phyloP scores from a whole-genome alignment of 208 protist species.

The Trypanosoma rangeli region DNA sequence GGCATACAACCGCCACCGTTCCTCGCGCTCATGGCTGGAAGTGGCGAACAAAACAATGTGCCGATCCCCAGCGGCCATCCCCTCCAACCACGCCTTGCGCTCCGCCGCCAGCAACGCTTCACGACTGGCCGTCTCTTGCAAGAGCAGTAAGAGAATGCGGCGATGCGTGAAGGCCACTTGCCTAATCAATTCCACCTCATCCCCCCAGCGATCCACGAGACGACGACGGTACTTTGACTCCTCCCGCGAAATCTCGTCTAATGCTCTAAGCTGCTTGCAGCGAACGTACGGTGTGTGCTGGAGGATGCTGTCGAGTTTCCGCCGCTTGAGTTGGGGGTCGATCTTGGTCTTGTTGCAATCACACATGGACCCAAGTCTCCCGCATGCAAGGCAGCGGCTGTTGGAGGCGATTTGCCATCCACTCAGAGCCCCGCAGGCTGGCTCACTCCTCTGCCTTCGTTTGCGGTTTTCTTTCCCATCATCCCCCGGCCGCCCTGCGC shows the following conservation, averaged over 20 bases:
- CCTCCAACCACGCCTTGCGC: conserved; percentile 22
- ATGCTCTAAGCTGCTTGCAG: conserved; percentile 52
- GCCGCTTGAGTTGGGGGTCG: conserved; percentile 48
- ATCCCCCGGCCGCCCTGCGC: not conserved
- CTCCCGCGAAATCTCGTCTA: conserved; percentile 48
- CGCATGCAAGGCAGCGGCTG: conserved; percentile 70
- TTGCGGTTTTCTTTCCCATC: conserved; percentile 22
- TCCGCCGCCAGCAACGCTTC: conserved; percentile 32
- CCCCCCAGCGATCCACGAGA: conserved; percentile 33
- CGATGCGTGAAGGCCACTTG: conserved; percentile 25
- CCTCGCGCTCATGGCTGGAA: conserved; percentile 45
- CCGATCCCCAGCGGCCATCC: conserved; percentile 23
- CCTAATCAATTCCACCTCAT: conserved; percentile 27
- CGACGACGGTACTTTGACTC: conserved; percentile 52
- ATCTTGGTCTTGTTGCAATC: conserved; percentile 37
- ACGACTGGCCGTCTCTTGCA: conserved; percentile 23
- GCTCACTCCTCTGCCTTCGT: conserved; percentile 25
- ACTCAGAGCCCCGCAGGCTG: conserved; percentile 10
- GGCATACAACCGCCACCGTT: conserved; percentile 20
- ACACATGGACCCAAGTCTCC: conserved; percentile 46
- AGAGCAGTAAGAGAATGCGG: conserved; percentile 29
- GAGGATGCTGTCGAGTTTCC: conserved; percentile 56
- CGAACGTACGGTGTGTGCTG: conserved; percentile 80
- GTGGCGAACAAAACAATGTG: conserved; percentile 36
- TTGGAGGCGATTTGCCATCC: conserved; percentile 73